Evolutionary conservation across 2,329 filamentous ascomycete genomes (phyloP).

Genomic region (Zasmidium angulare): DNA sequence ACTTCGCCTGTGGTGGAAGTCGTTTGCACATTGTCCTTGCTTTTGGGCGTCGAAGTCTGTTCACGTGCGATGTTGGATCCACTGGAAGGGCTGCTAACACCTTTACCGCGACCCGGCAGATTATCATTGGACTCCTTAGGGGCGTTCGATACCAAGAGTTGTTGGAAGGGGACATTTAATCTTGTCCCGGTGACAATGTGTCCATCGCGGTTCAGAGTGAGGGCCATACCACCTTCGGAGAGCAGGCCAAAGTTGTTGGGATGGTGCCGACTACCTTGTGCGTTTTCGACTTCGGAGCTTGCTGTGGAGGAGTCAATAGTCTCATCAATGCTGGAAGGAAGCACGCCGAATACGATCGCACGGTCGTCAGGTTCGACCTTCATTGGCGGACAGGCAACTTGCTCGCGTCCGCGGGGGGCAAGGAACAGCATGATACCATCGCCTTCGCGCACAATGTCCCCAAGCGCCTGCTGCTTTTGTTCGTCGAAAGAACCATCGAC

Average conservation of each 20-base stretch:
- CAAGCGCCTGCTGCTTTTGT: slow-evolving; percentile 43
- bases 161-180: slow-evolving; percentile 47
- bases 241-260: slow-evolving; percentile 60
- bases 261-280: slow-evolving; percentile 12
- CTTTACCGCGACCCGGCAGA: not conserved
- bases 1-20: too few species aligned
- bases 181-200: slow-evolving; percentile 38
- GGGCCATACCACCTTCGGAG: slow-evolving; percentile 60
- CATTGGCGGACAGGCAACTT: not conserved
- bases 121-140: not conserved
- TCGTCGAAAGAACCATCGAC: slow-evolving; percentile 33
- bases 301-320: slow-evolving; percentile 15
- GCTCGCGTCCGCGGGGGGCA: not conserved
- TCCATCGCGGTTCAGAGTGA: slow-evolving; percentile 30
- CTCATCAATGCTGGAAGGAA: slow-evolving; percentile 47
- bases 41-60: too few species aligned
- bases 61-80: too few species aligned
- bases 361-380: not conserved
- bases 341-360: slow-evolving; percentile 38
- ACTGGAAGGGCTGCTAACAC: too few species aligned
- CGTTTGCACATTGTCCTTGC: too few species aligned
- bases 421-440: slow-evolving; percentile 56
- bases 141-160: not conserved
- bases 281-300: not conserved
- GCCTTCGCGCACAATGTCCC: slow-evolving; percentile 61